Evolutionary conservation across 805 yeast genomes (phyloP).

Genomic region (Candida pseudofarinosa): DNA sequence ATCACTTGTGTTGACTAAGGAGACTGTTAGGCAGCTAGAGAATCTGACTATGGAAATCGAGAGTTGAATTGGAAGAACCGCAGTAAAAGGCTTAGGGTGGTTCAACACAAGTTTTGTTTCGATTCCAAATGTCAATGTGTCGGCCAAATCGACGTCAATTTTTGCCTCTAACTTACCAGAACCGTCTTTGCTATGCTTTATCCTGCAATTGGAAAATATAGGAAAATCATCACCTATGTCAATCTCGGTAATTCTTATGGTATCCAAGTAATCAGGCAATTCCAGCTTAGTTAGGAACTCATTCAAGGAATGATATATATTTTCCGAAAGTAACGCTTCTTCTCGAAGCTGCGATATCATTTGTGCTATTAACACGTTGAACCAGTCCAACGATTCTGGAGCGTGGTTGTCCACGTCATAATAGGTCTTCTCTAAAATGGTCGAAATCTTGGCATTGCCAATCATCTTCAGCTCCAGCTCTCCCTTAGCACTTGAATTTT

Average conservation of each 20-base stretch:
- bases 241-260: slow-evolving; percentile 75
- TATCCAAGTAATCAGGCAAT: slow-evolving; percentile 77
- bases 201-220: slow-evolving; percentile 88
- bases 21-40: slow-evolving; percentile 83
- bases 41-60: slow-evolving; percentile 87
- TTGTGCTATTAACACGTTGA: slow-evolving; percentile 90
- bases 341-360: slow-evolving; percentile 78
- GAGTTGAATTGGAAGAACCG: slow-evolving; percentile 79
- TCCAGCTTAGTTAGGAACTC: slow-evolving; percentile 58
- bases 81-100: slow-evolving; percentile 79
- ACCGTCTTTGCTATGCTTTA: slow-evolving; percentile 53
- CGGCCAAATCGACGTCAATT: slow-evolving; percentile 86
- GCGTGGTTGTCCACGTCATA: slow-evolving; percentile 85
- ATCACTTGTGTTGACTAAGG: slow-evolving; percentile 49
- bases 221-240: slow-evolving; percentile 96
- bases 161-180: slow-evolving; percentile 70
- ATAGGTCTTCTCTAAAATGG: slow-evolving; percentile 85
- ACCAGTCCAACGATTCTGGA: slow-evolving; percentile 95
- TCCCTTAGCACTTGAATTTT: background rate
- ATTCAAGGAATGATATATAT: slow-evolving; percentile 75
- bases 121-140: slow-evolving; percentile 79
- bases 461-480: slow-evolving; percentile 10
- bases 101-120: slow-evolving; percentile 77
- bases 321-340: slow-evolving; percentile 85
- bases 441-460: slow-evolving; percentile 18